Evolutionary conservation across 2,329 filamentous ascomycete species (phyloP).

Genomic region (Furcasterigmium sp.): DNA sequence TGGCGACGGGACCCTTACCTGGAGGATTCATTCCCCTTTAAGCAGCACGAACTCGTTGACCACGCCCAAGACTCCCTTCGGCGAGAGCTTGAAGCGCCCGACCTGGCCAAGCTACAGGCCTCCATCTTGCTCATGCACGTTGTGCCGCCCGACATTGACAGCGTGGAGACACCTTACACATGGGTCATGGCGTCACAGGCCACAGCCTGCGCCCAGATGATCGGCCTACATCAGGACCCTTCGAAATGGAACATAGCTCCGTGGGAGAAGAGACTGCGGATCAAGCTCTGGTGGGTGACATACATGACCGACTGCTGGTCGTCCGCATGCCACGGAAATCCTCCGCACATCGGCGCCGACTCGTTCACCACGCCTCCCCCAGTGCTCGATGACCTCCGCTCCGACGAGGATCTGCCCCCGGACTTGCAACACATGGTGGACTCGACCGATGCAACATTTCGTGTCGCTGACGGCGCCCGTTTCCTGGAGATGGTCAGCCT

Average conservation of each 20-base stretch:
- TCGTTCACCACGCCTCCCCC: conserved; percentile 34
- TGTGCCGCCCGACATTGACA: conserved; percentile 36
- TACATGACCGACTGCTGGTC: conserved; percentile 39
- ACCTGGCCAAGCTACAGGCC: conserved; percentile 38
- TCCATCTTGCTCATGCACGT: conserved; percentile 38
- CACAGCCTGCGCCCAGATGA: conserved; percentile 37
- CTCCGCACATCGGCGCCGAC: conserved; percentile 33
- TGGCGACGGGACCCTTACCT: conserved; percentile 29
- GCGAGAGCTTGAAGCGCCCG: conserved; percentile 40
- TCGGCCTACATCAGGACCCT: conserved; percentile 39
- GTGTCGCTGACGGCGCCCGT: conserved; percentile 27
- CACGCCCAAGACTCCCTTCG: conserved; percentile 35
- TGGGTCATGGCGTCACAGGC: conserved; percentile 38
- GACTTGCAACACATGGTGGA: conserved; percentile 29
- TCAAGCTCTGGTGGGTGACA: conserved; percentile 40
- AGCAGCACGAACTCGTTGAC: conserved; percentile 44
- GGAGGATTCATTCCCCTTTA: conserved; percentile 22
- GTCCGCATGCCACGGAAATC: conserved; percentile 39
- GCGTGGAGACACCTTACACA: conserved; percentile 39
- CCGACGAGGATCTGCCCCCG: conserved; percentile 33
- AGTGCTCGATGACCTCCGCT: conserved; percentile 34
- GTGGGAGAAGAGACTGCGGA: conserved; percentile 36
- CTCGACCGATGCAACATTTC: conserved; percentile 21
- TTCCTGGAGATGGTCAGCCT: conserved; percentile 29
- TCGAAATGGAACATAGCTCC: conserved; percentile 31